Evolutionary conservation across 345 rosid genomes (phyloP).

Genomic region (Salix suchowensis): DNA sequence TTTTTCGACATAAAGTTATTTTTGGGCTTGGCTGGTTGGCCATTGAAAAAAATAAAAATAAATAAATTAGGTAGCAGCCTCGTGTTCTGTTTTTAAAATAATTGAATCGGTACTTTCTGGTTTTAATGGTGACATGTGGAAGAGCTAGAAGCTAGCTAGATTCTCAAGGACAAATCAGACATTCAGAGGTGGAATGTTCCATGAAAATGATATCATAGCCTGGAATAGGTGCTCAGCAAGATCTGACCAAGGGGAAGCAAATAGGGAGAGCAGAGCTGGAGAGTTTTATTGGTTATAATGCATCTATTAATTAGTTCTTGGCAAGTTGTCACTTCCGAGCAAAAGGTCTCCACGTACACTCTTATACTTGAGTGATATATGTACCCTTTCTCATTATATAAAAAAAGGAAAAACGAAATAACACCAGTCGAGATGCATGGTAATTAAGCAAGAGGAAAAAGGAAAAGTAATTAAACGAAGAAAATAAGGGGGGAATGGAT

Average conservation of each 20-base stretch:
- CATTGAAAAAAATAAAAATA: no score
- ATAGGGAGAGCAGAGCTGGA: neutral
- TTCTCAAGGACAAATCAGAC: neutral
- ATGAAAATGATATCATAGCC: constrained; percentile 9
- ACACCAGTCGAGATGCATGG: no score
- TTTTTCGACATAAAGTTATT: no score
- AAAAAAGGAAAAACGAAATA: no score
- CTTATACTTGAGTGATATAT: neutral
- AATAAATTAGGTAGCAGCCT: no score
- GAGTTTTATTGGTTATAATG: neutral
- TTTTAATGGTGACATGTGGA: neutral
- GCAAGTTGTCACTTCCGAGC: no score
- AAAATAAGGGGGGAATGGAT: no score
- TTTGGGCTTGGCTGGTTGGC: no score
- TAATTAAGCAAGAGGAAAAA: no score
- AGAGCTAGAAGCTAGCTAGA: neutral
- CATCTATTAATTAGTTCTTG: no score
- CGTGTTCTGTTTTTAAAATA: neutral
- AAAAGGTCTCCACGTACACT: no score
- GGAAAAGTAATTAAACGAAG: no score
- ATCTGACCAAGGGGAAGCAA: neutral
- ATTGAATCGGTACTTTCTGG: neutral
- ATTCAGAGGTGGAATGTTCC: neutral
- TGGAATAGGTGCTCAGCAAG: neutral
- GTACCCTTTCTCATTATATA: neutral